phyloP scores from a whole-genome alignment of 768 basidiomycete species.

The Daedaleopsis sinensis region DNA sequence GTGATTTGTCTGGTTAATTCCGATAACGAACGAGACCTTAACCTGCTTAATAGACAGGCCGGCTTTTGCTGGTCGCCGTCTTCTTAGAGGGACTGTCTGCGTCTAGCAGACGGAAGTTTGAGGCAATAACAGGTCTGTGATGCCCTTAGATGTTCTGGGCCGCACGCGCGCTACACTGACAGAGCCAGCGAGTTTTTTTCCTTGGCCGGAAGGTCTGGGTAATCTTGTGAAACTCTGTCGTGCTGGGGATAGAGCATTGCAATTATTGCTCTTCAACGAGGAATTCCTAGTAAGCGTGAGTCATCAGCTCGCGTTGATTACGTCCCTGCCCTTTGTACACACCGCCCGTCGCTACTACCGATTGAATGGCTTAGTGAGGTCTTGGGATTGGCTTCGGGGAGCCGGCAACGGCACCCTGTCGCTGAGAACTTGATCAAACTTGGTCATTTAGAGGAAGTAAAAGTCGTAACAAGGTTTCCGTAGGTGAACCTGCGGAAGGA shows the following conservation, averaged over 20 bases:
- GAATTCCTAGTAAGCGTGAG: constrained; percentile 88
- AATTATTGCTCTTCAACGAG: constrained; percentile 92
- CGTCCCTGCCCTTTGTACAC: constrained; percentile 91
- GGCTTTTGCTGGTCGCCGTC: constrained; percentile 50
- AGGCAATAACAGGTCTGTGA: constrained; percentile 92
- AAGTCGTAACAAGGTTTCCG: too few species aligned
- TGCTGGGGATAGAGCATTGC: constrained; percentile 89
- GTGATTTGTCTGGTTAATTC: constrained; percentile 98
- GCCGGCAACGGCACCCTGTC: constrained; percentile 51
- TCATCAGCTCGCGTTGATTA: constrained; percentile 90
- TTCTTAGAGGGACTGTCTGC: constrained; percentile 88
- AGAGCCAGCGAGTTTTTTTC: constrained; percentile 81
- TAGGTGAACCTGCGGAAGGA: too few species aligned
- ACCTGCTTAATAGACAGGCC: constrained; percentile 89
- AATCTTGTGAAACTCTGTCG: constrained; percentile 81
- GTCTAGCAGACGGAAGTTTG: constrained; percentile 84
- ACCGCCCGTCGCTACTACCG: constrained; percentile 90
- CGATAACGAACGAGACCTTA: constrained; percentile 94
- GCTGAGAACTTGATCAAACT: too few species aligned
- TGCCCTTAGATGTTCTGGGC: constrained; percentile 91
- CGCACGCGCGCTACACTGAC: constrained; percentile 88
- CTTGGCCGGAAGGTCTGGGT: constrained; percentile 79
- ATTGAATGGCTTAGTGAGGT: constrained; percentile 91
- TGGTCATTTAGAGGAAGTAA: too few species aligned
- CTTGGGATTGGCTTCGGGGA: constrained; percentile 75